Evolutionary conservation across 768 basidiomycete genomes (phyloP).

Genomic region (Naematelia aurantialba): DNA sequence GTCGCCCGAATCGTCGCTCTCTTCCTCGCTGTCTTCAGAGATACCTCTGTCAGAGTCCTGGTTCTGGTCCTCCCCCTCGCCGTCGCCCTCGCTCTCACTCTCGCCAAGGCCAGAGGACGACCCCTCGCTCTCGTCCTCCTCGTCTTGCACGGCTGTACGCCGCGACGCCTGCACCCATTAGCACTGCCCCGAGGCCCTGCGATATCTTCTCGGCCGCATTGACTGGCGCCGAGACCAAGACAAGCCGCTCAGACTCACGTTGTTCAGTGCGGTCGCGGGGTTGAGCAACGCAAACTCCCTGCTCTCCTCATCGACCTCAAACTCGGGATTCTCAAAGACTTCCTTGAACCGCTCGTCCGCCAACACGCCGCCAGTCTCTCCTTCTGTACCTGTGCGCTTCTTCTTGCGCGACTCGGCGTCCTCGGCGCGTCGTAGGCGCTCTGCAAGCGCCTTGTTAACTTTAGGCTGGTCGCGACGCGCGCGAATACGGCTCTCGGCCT

Average conservation of each 20-base stretch:
- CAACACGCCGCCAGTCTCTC: conserved; percentile 21
- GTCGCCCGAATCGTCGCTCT: conserved; percentile 15
- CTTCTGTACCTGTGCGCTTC: conserved; percentile 27
- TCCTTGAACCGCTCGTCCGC: conserved; percentile 83
- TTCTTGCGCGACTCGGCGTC: conserved; percentile 53
- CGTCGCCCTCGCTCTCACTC: conserved; percentile 18
- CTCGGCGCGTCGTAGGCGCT: conserved; percentile 62
- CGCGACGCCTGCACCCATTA: conserved; percentile 42
- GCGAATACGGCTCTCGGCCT: conserved; percentile 89
- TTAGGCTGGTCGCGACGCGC: conserved; percentile 69
- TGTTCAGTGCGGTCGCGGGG: conserved; percentile 67
- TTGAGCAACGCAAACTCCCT: conserved; percentile 90
- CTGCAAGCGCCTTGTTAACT: conserved; percentile 81
- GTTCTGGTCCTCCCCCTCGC: conserved; percentile 23
- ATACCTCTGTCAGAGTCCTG: conserved; percentile 23
- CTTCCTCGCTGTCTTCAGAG: background rate
- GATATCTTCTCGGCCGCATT: conserved; percentile 4
- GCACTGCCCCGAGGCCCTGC: background rate
- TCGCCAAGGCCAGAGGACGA: conserved; percentile 46
- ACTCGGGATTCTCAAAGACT: conserved; percentile 86
- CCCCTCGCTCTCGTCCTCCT: conserved; percentile 79
- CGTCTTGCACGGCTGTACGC: conserved; percentile 81
- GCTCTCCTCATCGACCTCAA: conserved; percentile 80
- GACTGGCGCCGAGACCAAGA: too few species aligned
- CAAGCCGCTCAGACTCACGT: conserved; percentile 51